Conservation (phyloP, 2,329 filamentous ascomycete genomes). For the Aspergillus versicolor region DNA sequence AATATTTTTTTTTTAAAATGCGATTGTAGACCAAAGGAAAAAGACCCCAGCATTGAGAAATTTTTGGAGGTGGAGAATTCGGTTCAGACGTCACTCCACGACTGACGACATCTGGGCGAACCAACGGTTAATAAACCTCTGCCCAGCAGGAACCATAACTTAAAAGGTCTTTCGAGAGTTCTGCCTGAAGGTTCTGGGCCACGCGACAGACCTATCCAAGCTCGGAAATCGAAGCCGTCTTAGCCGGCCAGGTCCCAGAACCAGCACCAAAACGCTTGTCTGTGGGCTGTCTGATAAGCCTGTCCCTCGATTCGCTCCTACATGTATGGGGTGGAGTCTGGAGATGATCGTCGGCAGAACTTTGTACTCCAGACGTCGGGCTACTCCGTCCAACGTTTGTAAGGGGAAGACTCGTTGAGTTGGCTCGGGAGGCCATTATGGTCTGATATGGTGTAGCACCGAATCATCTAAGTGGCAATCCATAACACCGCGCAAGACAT, state of each 20-base stretch:
- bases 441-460: not conserved
- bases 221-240: conserved; percentile 22
- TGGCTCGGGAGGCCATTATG: not conserved
- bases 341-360: not conserved
- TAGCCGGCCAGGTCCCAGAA: conserved; percentile 21
- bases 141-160: conserved; percentile 8
- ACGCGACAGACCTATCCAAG: not conserved
- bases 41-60: not conserved
- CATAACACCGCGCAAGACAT: too few relatives aligned
- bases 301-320: not conserved
- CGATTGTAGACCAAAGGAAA: not conserved
- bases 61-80: not conserved
- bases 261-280: conserved; percentile 1
- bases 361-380: not conserved
- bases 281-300: conserved; percentile 7
- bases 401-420: not conserved
- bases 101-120: not conserved
- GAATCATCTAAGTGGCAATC: too few relatives aligned
- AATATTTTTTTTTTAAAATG: not conserved
- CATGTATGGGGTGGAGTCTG: not conserved
- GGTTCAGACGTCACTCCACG: conserved; percentile 7
- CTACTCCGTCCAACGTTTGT: too few relatives aligned
- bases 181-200: not conserved
- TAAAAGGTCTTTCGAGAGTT: not conserved
- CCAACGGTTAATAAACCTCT: conserved; percentile 2